Evolutionary conservation across 768 basidiomycete genomes (phyloP), one percentile per base, ranked within the genome.

Genomic region (Crepidotus variabilis): DNA sequence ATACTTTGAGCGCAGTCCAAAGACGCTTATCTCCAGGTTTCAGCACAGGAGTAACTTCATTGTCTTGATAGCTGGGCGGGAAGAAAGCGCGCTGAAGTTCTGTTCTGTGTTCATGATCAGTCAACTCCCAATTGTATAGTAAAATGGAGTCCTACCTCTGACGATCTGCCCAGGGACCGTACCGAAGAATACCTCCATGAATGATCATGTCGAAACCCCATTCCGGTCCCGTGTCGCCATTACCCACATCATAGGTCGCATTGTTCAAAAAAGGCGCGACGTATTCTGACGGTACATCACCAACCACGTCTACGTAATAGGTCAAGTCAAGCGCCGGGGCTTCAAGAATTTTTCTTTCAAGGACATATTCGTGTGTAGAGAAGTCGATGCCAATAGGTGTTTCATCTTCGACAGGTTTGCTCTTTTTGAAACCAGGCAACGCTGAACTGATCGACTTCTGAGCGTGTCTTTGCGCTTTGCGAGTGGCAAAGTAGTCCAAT

Each of bases 121-220:
- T 58, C 2, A 56, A 49, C 35, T 24, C 35, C 28, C 51, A 32
- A n/a, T n/a, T 23, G 21, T 10, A 24, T 13, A 18, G 20, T 10
- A 48, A 1, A 22, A 46, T 51, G 32, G 39, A 45, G 14, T 23
- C 57, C 62, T 65, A 87, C 91, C 94, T 78, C 70, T 97, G 96
- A 22, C 95, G 81, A 72, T 98, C 96, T 21, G 94, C 89, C 96
- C 96, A 98, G 2, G 96, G 96, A 4, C 96, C 96, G 67, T 98
- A 98, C 18, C 84, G 81, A 34, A 97, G 61, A 34, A 78, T 69
- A 0, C 92, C 95, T 16, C 86, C 85, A 56, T 83, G 75, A n/a
- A 98, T 75, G 16, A 87, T 79, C 16, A 98, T 62, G 65, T 98
- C 92, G 22, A 97, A 73, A 2, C 95, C 96, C 92, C 94, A 98